These are phyloP conservation scores for Aspergillus ochraceoroseus DNA, from an alignment of 2,329 filamentous ascomycete species.

Conservation along the genomic window DNA sequence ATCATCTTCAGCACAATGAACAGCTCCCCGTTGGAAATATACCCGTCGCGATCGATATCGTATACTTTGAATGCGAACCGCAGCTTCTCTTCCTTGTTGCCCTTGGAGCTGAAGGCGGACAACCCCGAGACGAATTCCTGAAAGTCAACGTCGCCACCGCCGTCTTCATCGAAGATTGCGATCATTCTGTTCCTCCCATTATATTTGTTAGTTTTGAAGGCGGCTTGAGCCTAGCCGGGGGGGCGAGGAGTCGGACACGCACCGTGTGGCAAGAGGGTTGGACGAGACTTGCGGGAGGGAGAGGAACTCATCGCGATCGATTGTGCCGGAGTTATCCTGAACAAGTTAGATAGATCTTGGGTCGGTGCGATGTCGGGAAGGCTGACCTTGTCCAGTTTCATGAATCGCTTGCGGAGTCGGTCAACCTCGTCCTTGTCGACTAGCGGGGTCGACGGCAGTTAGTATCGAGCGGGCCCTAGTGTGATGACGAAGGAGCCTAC, in stretches of 20 bases:
- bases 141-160: slow-evolving; percentile 95
- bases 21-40: slow-evolving; percentile 96
- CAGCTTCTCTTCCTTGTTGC: slow-evolving; percentile 98
- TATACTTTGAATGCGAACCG: slow-evolving; percentile 98
- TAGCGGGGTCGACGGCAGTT: slow-evolving; percentile 37
- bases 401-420: slow-evolving; percentile 90
- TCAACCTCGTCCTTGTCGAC: slow-evolving; percentile 98
- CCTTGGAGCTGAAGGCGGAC: slow-evolving; percentile 93
- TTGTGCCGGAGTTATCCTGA: slow-evolving; percentile 94
- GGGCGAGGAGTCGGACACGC: too few relatives aligned
- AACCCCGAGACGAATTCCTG: slow-evolving; percentile 96
- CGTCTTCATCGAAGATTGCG: slow-evolving; percentile 97
- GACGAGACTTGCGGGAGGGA: slow-evolving; percentile 95
- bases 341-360: not conserved
- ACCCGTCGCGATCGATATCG: slow-evolving; percentile 97
- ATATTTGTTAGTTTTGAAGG: too few relatives aligned
- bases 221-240: too few relatives aligned
- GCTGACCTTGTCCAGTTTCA: slow-evolving; percentile 93
- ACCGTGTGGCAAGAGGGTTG: slow-evolving; percentile 94
- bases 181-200: slow-evolving; percentile 68
- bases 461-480: not conserved
- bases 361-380: not conserved
- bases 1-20: slow-evolving; percentile 99
- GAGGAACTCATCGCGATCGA: slow-evolving; percentile 97
- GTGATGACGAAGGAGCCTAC: slow-evolving; percentile 50